Conservation (phyloP, 129 eudicot genomes). For the Silybum marianum region DNA sequence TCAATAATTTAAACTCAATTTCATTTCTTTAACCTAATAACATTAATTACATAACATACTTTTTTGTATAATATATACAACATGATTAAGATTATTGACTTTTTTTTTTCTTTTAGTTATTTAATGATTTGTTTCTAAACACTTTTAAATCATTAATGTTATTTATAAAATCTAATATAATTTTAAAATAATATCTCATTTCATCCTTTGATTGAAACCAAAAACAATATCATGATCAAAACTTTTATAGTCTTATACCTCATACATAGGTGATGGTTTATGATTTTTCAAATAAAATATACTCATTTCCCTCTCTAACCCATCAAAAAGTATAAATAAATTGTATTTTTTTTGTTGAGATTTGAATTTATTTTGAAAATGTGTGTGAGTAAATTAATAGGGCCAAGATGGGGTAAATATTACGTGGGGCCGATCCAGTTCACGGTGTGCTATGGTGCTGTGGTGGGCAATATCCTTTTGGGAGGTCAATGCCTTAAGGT, state of each 20-base stretch:
- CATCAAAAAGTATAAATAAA: neutral
- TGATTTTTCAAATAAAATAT: no score
- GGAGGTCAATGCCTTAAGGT: constrained; percentile 99
- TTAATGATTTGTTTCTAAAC: neutral
- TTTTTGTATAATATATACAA: neutral
- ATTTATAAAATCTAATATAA: no score
- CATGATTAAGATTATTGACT: neutral
- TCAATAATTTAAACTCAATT: neutral
- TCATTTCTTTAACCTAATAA: neutral
- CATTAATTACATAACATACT: neutral
- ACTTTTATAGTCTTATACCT: no score
- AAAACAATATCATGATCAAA: no score
- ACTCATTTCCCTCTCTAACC: neutral
- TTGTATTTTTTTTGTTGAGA: neutral
- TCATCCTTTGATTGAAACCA: no score
- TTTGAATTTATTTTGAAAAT: no score
- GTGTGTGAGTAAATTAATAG: constrained; percentile 35
- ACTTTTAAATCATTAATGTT: neutral
- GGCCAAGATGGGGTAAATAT: constrained; percentile 79
- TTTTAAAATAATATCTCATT: no score
- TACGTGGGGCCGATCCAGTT: constrained; percentile 87
- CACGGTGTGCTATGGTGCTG: constrained; percentile 82
- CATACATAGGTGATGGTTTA: neutral
- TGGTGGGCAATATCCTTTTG: constrained; percentile 67
- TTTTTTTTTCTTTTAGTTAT: neutral